phyloP scores from a whole-genome alignment of 2,329 filamentous ascomycete species.

The Xylaria sp. region DNA sequence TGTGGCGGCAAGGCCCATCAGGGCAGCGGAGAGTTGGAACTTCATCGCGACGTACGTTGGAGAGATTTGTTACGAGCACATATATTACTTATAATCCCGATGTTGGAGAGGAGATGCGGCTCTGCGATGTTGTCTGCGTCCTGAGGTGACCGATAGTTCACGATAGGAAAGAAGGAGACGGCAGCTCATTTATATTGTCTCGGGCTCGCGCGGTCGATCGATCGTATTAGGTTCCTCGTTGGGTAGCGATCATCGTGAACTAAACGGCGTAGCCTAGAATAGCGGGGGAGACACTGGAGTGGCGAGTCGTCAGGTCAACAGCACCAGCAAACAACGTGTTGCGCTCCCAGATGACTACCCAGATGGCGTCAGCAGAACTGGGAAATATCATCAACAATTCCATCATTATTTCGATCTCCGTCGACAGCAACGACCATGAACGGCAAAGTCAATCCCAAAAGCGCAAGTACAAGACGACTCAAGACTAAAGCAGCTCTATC shows the following conservation, averaged over 20 bases:
- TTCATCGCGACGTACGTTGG: conserved; percentile 45
- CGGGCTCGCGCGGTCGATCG: conserved; percentile 11
- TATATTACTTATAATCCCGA: background rate
- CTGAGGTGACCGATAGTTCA: conserved; percentile 1
- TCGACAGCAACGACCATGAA: background rate
- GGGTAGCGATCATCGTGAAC: conserved; percentile 32
- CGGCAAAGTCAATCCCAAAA: conserved; percentile 30
- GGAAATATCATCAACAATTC: conserved; percentile 1
- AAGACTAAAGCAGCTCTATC: conserved; percentile 17
- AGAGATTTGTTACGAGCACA: background rate
- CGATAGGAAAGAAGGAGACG: conserved; percentile 8
- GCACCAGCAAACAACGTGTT: conserved; percentile 1
- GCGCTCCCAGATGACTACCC: background rate
- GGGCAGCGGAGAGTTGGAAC: conserved; percentile 43
- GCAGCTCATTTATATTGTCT: conserved; percentile 29
- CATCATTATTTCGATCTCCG: conserved; percentile 6
- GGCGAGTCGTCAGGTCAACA: conserved; percentile 14
- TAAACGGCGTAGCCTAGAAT: conserved; percentile 7
- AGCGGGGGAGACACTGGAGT: conserved; percentile 16
- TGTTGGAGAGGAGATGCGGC: conserved; percentile 19
- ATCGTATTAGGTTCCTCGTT: conserved; percentile 2
- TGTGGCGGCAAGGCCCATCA: conserved; percentile 47
- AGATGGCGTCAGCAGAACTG: conserved; percentile 27
- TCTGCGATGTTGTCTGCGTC: conserved; percentile 4
- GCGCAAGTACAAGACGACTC: conserved; percentile 18